These are phyloP conservation scores for Zygoascus meyerae DNA, from an alignment of 1,139 yeast genomes.

Conservation along the genomic window DNA sequence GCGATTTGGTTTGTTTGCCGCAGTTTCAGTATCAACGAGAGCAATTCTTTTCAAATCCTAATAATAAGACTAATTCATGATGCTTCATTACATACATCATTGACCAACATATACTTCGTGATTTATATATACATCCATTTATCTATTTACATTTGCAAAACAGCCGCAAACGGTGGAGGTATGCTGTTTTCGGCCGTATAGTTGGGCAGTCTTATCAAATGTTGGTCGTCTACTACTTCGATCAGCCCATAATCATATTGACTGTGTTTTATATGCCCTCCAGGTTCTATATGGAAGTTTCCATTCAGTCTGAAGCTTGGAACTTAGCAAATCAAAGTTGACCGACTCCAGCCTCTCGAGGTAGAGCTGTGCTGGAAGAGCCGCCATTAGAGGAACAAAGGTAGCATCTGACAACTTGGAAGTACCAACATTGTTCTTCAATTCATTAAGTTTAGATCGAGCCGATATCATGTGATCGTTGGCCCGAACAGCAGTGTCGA, in stretches of 20 bases:
- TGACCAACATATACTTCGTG: neutral
- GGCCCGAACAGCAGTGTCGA: slow-evolving; percentile 66
- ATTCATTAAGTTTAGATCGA: slow-evolving; percentile 41
- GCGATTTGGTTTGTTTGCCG: too few species aligned
- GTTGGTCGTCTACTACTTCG: too few species aligned
- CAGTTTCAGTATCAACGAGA: too few species aligned
- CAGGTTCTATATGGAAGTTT: slow-evolving; percentile 63
- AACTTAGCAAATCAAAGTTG: slow-evolving; percentile 58
- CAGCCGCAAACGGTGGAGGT: too few species aligned
- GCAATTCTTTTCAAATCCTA: too few species aligned
- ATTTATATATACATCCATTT: slow-evolving; percentile 1
- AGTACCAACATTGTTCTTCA: slow-evolving; percentile 39
- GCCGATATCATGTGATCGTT: slow-evolving; percentile 78
- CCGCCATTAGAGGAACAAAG: slow-evolving; percentile 58
- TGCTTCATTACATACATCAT: too few species aligned
- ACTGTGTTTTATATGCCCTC: slow-evolving; percentile 44
- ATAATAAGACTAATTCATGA: too few species aligned
- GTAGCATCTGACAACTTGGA: slow-evolving; percentile 56
- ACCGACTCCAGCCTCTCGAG: slow-evolving; percentile 52
- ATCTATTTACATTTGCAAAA: slow-evolving; percentile 1
- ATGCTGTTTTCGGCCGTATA: too few species aligned
- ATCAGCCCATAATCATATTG: slow-evolving; percentile 28
- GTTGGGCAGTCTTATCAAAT: too few species aligned
- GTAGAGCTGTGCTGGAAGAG: slow-evolving; percentile 60
- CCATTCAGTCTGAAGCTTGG: slow-evolving; percentile 57